Base-by-base conservation (phyloP, 2,329 filamentous ascomycete genomes). In the Blastomyces silverae region DNA sequence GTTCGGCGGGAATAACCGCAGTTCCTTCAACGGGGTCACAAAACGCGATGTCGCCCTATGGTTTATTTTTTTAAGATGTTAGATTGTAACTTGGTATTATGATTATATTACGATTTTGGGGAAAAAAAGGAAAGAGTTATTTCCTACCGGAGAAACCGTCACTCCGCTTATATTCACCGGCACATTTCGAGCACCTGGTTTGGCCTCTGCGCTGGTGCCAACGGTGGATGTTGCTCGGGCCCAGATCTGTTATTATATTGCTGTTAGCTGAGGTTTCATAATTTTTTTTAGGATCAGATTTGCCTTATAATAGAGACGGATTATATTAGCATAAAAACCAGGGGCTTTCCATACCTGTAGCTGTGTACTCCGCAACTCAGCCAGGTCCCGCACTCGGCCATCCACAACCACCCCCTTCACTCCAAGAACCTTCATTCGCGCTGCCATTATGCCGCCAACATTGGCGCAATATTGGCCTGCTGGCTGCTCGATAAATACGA, bases 391-490 rank as follows among this genome's bases (percentile, higher is more conserved):
- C 6, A 88, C 84, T 50, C 89, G 79, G 0, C 89, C 89, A 69
- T 85, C 82, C 8, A 90, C 86, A n/a, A 91, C 77, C 13, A 88
- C 82, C 2, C 82, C 88, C 68, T 80, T 79, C 22, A 84, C 84
- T 17, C 84, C 83, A 13, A 87, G 79, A 17, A 82, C 73, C 70
- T 86, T 85, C 83, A 91, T 89, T 25, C 89, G 81, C 39, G 84
- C 79, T 5, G 87, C 89, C 83, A 91, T 89, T 68, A 92, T 90
- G 22, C 89, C 89, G n/a, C 89, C 89, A 6, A 90, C 82, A 8
- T 90, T 82, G 6, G 89, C 89, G 75, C 89, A 90, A 62, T 81
- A 82, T 73, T 91, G 88, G 0, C 80, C 81, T 0, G 79, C 71
- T 0, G 88, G 87, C 70, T 91, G 88, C 66, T 85, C 83, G 65